Conservation (phyloP, 768 basidiomycete genomes). For the Tubosaeta sp. region DNA sequence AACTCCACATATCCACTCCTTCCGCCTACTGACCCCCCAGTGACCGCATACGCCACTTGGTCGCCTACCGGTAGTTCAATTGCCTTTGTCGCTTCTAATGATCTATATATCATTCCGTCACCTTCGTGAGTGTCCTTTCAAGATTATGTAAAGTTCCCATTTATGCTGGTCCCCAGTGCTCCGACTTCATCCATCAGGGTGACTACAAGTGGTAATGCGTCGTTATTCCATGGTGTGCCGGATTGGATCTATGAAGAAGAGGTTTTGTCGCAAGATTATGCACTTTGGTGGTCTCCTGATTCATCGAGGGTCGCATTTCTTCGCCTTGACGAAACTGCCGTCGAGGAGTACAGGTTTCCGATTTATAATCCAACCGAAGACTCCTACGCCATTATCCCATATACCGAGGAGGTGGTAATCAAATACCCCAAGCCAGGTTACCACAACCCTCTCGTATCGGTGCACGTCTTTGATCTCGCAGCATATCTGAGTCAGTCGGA, state of each 20-base stretch:
- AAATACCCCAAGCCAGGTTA: conserved; percentile 89
- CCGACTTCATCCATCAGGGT: conserved; percentile 59
- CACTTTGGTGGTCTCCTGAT: conserved; percentile 89
- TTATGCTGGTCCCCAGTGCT: conserved; percentile 24
- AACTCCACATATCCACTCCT: conserved; percentile 68
- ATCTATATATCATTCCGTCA: conserved; percentile 78
- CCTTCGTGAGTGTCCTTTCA: conserved; percentile 46
- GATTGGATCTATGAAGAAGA: conserved; percentile 99
- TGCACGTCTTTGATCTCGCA: conserved; percentile 77
- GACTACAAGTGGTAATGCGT: conserved; percentile 75
- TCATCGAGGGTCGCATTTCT: conserved; percentile 69
- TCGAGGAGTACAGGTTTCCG: conserved; percentile 83
- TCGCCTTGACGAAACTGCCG: conserved; percentile 80
- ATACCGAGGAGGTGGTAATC: conserved; percentile 60
- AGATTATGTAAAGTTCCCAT: background rate
- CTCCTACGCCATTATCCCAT: conserved; percentile 68
- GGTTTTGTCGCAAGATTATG: conserved; percentile 65
- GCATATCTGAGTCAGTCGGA: conserved; percentile 40
- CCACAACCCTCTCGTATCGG: conserved; percentile 79
- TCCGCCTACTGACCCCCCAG: conserved; percentile 63
- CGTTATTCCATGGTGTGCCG: conserved; percentile 90
- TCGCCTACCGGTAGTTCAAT: conserved; percentile 78
- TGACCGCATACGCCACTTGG: conserved; percentile 80
- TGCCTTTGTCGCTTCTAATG: conserved; percentile 82
- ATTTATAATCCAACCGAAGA: conserved; percentile 86